phyloP scores from a whole-genome alignment of 1,284 basidiomycete genomes.

The Austropuccinia psidii region DNA sequence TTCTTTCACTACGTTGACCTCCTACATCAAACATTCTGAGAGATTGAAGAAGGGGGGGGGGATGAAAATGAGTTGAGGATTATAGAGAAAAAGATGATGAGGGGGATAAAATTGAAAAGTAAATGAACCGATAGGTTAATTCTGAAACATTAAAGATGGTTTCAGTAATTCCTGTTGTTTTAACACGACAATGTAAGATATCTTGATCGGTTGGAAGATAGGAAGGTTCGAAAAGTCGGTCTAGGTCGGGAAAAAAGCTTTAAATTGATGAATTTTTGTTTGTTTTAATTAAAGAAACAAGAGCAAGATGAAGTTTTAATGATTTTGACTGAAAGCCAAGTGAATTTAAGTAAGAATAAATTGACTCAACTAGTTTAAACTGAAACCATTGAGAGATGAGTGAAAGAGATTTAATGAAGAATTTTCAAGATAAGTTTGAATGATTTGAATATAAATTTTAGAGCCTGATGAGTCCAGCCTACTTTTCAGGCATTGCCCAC shows the following conservation, averaged over 20 bases:
- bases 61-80: background rate
- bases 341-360: background rate
- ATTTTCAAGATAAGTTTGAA: background rate
- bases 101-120: background rate
- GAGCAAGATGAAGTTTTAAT: background rate
- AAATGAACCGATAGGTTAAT: constrained; percentile 37
- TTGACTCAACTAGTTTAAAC: constrained; percentile 14
- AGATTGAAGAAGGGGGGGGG: background rate
- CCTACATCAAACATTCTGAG: constrained; percentile 75
- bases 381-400: constrained; percentile 39
- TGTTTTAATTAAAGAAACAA: background rate
- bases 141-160: constrained; percentile 62
- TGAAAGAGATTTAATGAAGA: background rate
- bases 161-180: constrained; percentile 88
- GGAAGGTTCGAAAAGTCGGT: constrained; percentile 63
- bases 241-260: constrained; percentile 66
- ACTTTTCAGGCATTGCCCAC: constrained; percentile 75
- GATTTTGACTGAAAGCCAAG: background rate
- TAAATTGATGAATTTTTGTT: constrained; percentile 42
- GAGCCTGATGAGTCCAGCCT: constrained; percentile 31
- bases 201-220: constrained; percentile 56
- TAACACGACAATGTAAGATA: constrained; percentile 73
- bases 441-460: background rate
- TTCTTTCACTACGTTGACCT: constrained; percentile 77
- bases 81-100: background rate